phyloP scores from a whole-genome alignment of 148 eudicot species.

The Chenopodium formosanum region DNA sequence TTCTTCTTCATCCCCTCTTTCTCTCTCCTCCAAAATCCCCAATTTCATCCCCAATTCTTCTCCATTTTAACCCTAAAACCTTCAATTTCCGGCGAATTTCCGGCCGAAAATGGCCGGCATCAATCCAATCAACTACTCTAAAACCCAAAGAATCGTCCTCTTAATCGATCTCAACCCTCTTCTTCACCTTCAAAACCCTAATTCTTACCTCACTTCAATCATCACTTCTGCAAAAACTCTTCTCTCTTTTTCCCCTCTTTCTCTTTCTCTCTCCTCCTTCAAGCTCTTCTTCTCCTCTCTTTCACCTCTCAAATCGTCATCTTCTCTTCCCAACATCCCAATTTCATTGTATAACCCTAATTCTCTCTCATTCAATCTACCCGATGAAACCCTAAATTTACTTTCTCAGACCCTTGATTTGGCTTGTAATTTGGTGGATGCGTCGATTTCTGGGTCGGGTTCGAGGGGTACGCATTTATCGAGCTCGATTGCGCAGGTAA shows the following conservation, averaged over 20 bases:
- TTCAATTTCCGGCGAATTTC: neutral
- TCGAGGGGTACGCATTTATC: conserved; percentile 20
- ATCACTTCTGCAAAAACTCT: conserved; percentile 38
- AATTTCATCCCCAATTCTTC: conserved; percentile 6
- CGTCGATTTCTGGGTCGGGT: neutral
- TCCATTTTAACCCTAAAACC: conserved; percentile 7
- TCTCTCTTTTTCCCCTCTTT: conserved; percentile 49
- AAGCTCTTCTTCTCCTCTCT: conserved; percentile 75
- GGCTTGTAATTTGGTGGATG: neutral
- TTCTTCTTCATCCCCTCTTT: neutral
- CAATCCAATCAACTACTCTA: conserved; percentile 32
- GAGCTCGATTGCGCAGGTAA: conserved; percentile 54
- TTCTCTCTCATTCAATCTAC: conserved; percentile 46
- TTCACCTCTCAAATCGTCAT: conserved; percentile 66
- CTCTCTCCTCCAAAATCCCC: neutral
- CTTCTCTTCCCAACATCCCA: conserved; percentile 41
- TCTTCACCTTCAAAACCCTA: conserved; percentile 44
- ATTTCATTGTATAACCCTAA: conserved; percentile 24
- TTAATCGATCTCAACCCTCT: conserved; percentile 67
- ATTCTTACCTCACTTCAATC: conserved; percentile 40
- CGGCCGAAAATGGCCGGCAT: conserved; percentile 27
- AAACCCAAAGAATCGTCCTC: conserved; percentile 61
- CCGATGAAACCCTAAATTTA: conserved; percentile 41
- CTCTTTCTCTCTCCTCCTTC: conserved; percentile 61
- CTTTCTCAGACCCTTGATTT: conserved; percentile 38